Percentiles rank a stretch among this genome's conserved stretches.
These are phyloP conservation scores for Kuraishia piskuri DNA, from an alignment of 805 yeast genomes.

Conservation along the genomic window DNA sequence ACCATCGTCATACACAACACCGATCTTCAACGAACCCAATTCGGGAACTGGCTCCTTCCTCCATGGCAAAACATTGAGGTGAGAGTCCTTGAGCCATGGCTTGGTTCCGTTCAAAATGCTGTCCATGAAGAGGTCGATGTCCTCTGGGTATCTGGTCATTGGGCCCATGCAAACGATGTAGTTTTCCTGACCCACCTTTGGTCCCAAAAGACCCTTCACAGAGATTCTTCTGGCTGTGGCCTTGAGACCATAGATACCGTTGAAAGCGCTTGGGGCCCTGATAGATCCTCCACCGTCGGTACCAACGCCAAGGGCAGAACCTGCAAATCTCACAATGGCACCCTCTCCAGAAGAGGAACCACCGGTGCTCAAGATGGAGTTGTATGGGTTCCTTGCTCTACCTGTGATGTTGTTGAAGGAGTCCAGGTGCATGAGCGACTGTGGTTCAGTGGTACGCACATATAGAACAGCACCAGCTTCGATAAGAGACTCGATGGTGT, in stretches of 20 bases:
- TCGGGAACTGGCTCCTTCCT: slow-evolving; percentile 23
- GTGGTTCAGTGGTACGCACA: slow-evolving; percentile 63
- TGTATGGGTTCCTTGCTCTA: slow-evolving; percentile 48
- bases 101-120: slow-evolving; percentile 37
- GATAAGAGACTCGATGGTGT: slow-evolving; percentile 36
- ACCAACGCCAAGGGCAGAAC: slow-evolving; percentile 56
- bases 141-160: slow-evolving; percentile 36
- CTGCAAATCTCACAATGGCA: slow-evolving; percentile 49
- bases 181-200: slow-evolving; percentile 36
- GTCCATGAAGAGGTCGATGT: slow-evolving; percentile 39
- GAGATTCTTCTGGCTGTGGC: slow-evolving; percentile 54
- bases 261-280: slow-evolving; percentile 59
- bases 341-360: slow-evolving; percentile 77
- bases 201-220: slow-evolving; percentile 23
- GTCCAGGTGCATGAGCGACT: slow-evolving; percentile 61
- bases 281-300: slow-evolving; percentile 70
- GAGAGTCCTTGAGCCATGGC: slow-evolving; percentile 50
- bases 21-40: slow-evolving; percentile 32
- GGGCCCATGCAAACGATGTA: slow-evolving; percentile 37
- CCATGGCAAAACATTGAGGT: slow-evolving; percentile 44
- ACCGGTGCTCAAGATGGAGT: slow-evolving; percentile 51
- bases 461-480: slow-evolving; percentile 54
- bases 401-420: slow-evolving; percentile 54
- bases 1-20: slow-evolving; percentile 38
- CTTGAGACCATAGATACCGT: slow-evolving; percentile 54